These are phyloP conservation scores for Geotrichum reessii DNA, from an alignment of 1,139 yeast species.

Conservation along the genomic window DNA sequence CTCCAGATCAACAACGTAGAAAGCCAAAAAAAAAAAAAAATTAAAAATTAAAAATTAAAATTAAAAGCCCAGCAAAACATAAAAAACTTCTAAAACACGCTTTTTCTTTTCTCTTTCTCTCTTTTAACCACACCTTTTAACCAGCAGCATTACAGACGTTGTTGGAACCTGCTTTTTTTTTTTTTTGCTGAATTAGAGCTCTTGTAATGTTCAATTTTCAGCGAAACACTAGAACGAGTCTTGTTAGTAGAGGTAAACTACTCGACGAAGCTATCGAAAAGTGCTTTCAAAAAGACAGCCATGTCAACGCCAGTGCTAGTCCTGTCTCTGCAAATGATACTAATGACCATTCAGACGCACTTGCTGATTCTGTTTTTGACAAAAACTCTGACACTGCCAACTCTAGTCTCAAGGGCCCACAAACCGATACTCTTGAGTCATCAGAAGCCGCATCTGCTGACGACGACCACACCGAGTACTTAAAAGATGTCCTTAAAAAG, in stretches of 20 bases:
- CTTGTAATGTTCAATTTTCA: constrained; percentile 21
- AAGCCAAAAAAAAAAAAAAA: neutral
- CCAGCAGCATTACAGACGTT: neutral
- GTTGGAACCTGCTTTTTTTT: neutral
- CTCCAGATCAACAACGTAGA: neutral
- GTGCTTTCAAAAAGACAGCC: neutral
- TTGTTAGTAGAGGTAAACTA: constrained; percentile 71
- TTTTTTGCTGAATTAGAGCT: neutral
- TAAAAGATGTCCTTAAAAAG: constrained; percentile 30
- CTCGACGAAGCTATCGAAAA: constrained; percentile 45
- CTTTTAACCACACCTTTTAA: neutral
- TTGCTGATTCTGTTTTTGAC: neutral
- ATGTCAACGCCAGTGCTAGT: neutral
- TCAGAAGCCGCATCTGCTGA: neutral
- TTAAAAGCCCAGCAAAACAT: too few relatives aligned
- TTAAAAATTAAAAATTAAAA: neutral
- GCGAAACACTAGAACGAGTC: constrained; percentile 87
- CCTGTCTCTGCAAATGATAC: neutral
- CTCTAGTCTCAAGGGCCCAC: neutral
- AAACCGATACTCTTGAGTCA: neutral
- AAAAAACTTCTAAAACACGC: neutral
- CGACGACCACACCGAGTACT: neutral
- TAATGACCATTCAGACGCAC: neutral
- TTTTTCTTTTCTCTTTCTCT: neutral
- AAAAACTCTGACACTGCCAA: neutral